phyloP scores from a whole-genome alignment of 768 basidiomycete species.

The Lanmaoa rubissima region DNA sequence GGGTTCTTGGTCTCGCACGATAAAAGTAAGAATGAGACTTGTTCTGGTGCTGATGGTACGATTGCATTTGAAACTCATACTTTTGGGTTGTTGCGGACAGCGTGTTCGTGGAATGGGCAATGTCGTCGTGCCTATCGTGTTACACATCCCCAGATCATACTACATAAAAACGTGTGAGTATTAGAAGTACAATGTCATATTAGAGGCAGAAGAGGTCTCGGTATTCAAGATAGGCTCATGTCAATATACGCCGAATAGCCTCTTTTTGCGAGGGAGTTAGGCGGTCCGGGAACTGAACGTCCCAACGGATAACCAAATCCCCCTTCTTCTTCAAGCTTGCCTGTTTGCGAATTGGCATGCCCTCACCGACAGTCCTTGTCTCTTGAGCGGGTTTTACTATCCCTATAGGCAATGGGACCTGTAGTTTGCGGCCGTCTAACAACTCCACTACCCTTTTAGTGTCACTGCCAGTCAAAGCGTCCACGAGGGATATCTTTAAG shows the following conservation, averaged over 20 bases:
- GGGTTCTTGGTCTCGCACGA: neutral
- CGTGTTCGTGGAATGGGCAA: neutral
- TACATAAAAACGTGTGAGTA: neutral
- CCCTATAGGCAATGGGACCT: conserved; percentile 61
- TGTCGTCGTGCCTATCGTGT: neutral
- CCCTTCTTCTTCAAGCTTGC: conserved; percentile 71
- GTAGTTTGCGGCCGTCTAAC: conserved; percentile 78
- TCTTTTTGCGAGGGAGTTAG: conserved; percentile 80
- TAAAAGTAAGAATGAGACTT: neutral
- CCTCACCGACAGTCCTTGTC: conserved; percentile 70
- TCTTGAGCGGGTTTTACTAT: conserved; percentile 77
- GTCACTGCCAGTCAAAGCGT: conserved; percentile 68
- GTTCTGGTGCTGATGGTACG: neutral
- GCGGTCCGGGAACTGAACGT: conserved; percentile 79
- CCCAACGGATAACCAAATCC: conserved; percentile 80
- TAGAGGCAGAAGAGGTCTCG: conserved; percentile 6
- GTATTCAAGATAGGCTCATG: conserved; percentile 22
- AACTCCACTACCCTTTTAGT: conserved; percentile 59
- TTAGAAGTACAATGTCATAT: conserved; percentile 12
- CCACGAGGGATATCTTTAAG: conserved; percentile 70
- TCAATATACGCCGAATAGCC: conserved; percentile 67
- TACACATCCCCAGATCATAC: neutral
- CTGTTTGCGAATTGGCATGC: conserved; percentile 89
- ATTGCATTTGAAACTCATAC: too few species aligned
- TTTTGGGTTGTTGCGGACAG: neutral